These are phyloP conservation scores for Nothophoma quercina DNA, from an alignment of 2,329 filamentous ascomycete species.

Conservation along the genomic window DNA sequence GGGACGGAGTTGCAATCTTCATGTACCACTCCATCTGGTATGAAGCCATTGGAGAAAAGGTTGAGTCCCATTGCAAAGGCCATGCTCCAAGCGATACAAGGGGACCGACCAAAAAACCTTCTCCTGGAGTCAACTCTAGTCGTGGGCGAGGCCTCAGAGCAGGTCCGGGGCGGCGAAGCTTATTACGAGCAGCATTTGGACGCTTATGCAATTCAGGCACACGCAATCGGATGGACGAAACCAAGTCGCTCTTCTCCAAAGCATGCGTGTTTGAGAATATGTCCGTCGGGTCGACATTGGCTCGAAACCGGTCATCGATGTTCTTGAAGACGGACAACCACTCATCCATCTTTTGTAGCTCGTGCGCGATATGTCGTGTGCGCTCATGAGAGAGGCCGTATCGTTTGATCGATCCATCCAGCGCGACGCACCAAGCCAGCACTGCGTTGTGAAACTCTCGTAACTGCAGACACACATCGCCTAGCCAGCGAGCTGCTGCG, in stretches of 20 bases:
- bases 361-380: constrained; percentile 26
- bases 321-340: constrained; percentile 26
- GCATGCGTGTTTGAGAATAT: constrained; percentile 33
- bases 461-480: constrained; percentile 41
- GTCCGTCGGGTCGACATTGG: constrained; percentile 32
- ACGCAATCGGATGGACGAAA: constrained; percentile 18
- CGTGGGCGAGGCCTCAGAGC: constrained; percentile 8
- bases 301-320: constrained; percentile 25
- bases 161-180: too few species aligned
- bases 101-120: constrained; percentile 30
- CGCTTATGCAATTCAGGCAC: constrained; percentile 14
- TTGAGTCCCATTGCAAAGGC: constrained; percentile 39
- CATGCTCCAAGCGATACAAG: constrained; percentile 31
- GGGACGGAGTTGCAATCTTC: constrained; percentile 8
- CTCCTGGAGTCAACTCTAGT: constrained; percentile 22
- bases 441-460: constrained; percentile 38
- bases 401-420: constrained; percentile 32
- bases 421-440: constrained; percentile 40
- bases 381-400: constrained; percentile 24
- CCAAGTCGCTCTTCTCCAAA: constrained; percentile 32
- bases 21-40: constrained; percentile 29
- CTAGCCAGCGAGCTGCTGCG: constrained; percentile 44
- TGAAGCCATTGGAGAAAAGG: constrained; percentile 29
- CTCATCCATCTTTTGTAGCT: constrained; percentile 32
- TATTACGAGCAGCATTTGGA: too few species aligned